Evolutionary conservation across 257 asterid genomes (phyloP).

Genomic region (Penstemon davidsonii): DNA sequence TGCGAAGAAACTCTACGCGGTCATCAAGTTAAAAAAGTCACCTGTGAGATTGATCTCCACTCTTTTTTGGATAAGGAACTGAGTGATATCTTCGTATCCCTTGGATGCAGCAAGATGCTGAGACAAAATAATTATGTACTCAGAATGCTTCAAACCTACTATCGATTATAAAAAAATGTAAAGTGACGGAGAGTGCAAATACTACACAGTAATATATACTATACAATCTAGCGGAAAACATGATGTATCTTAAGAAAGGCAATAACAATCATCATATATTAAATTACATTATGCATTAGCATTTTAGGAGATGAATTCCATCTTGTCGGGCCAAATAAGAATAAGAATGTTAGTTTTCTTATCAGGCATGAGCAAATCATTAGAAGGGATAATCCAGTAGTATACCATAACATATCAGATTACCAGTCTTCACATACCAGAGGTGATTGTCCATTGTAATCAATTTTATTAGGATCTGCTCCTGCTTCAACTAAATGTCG

Average conservation of each 20-base stretch:
- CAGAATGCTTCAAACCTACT: neutral
- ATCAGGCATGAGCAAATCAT: neutral
- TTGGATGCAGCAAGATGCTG: conserved; percentile 73
- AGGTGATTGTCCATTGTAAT: conserved; percentile 66
- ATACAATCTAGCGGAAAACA: neutral
- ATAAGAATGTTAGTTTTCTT: neutral
- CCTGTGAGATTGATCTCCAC: conserved; percentile 53
- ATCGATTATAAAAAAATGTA: neutral
- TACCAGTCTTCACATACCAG: conserved; percentile 42
- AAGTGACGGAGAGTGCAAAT: neutral
- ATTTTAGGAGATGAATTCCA: neutral
- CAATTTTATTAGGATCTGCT: conserved; percentile 55
- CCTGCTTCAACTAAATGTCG: conserved; percentile 55
- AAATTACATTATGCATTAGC: neutral
- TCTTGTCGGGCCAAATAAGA: neutral
- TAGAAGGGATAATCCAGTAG: neutral
- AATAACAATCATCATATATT: neutral
- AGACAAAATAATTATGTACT: neutral
- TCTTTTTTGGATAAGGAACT: conserved; percentile 48
- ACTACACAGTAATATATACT: neutral
- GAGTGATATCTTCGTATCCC: conserved; percentile 52
- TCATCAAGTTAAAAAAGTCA: conserved; percentile 14
- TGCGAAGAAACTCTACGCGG: neutral
- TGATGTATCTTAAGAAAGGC: neutral
- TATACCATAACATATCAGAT: neutral